Evolutionary conservation across 208 protist species (phyloP).

Genomic region (Herpetomonas samuelpessoai): DNA sequence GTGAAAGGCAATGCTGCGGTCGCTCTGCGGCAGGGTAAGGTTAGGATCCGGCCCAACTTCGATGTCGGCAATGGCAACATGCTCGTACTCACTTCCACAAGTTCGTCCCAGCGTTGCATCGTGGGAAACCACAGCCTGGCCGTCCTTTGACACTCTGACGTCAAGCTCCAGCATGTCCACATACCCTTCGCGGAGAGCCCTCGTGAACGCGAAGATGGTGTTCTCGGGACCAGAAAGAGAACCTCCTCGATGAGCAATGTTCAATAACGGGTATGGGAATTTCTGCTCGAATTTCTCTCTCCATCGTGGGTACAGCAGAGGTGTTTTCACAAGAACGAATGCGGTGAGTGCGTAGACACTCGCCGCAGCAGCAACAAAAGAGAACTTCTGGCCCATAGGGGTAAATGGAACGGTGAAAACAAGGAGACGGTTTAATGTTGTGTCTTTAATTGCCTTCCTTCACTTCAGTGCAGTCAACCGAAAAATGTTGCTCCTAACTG

Average conservation of each 20-base stretch:
- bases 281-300: conserved; percentile 34
- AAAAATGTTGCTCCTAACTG: no score
- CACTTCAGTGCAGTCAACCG: no score
- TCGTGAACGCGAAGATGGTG: conserved; percentile 71
- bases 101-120: conserved; percentile 39
- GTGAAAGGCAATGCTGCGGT: conserved; percentile 49
- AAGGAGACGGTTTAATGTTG: no score
- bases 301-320: conserved; percentile 15
- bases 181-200: conserved; percentile 26
- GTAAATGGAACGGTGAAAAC: no score
- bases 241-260: conserved; percentile 76
- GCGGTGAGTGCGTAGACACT: conserved; percentile 19
- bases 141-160: conserved; percentile 66
- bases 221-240: conserved; percentile 75
- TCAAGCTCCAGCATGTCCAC: conserved; percentile 80
- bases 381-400: no score
- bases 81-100: conserved; percentile 35
- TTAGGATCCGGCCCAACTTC: conserved; percentile 41
- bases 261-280: conserved; percentile 58
- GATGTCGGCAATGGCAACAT: conserved; percentile 33
- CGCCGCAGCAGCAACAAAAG: conserved; percentile 3
- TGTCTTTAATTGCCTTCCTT: no score
- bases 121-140: conserved; percentile 65
- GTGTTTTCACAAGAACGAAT: conserved; percentile 16
- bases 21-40: conserved; percentile 49